These are phyloP conservation scores for Skeletonema marinoi DNA, from an alignment of 108 stramenopile species.

Conservation along the genomic window DNA sequence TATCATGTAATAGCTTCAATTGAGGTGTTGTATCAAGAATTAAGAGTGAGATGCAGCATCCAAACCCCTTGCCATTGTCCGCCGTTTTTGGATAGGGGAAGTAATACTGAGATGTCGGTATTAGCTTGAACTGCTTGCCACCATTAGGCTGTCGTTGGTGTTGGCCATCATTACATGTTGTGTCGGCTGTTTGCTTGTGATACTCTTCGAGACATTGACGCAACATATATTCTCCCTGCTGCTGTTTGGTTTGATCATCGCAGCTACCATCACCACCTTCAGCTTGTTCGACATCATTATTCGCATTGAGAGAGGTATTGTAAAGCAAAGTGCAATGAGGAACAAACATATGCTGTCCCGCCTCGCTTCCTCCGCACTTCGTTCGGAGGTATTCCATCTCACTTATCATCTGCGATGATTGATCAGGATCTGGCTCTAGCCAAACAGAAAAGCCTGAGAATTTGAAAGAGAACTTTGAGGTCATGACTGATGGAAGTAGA, in stretches of 20 bases:
- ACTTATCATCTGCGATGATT: constrained; percentile 6
- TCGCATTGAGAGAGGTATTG: constrained; percentile 22
- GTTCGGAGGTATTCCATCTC: constrained; percentile 27
- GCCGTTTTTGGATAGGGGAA: constrained; percentile 52
- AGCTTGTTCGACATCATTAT: not conserved
- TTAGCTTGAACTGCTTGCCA: constrained; percentile 10
- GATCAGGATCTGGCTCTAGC: constrained; percentile 35
- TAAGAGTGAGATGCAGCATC: constrained; percentile 42
- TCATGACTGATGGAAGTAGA: not conserved
- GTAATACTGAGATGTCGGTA: constrained; percentile 35
- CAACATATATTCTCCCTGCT: constrained; percentile 20
- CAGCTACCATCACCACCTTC: not conserved
- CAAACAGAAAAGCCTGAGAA: constrained; percentile 46
- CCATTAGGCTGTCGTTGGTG: not conserved
- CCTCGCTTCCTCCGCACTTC: constrained; percentile 31
- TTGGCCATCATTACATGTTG: not conserved
- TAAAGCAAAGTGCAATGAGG: constrained; percentile 56
- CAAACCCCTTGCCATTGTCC: constrained; percentile 51
- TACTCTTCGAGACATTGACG: constrained; percentile 27
- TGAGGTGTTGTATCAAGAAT: constrained; percentile 23
- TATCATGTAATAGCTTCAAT: constrained; percentile 26
- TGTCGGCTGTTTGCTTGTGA: not conserved
- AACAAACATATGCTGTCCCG: constrained; percentile 18
- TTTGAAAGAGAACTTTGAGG: constrained; percentile 14
- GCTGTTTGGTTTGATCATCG: not conserved